phyloP scores from a whole-genome alignment of 176 grass and related monocot species.

The Aechmea fasciata region DNA sequence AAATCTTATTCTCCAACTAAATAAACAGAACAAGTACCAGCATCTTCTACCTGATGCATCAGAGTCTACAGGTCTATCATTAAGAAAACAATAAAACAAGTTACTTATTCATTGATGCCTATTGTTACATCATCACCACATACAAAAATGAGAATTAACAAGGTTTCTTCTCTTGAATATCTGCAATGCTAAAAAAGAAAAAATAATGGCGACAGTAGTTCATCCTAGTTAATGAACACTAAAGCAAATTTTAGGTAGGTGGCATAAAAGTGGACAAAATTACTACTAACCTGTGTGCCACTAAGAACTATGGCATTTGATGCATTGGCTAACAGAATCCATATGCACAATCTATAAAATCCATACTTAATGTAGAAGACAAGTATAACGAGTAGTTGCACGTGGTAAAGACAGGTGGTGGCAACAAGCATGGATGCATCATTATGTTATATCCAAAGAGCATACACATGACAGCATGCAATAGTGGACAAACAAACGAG shows the following conservation, averaged over 20 bases:
- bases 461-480: neutral
- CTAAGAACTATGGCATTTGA: neutral
- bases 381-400: neutral
- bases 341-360: neutral
- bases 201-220: too few species aligned
- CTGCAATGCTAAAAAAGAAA: too few species aligned
- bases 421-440: neutral
- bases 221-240: too few species aligned
- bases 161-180: neutral
- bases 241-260: too few species aligned
- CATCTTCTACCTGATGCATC: too few species aligned
- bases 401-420: neutral
- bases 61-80: too few species aligned
- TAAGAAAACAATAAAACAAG: too few species aligned
- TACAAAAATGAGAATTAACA: neutral
- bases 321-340: neutral
- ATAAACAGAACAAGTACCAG: too few species aligned
- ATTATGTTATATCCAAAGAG: neutral
- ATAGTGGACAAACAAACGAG: constrained; percentile 5
- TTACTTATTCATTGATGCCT: neutral
- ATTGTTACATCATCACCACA: neutral
- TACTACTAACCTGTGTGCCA: too few species aligned
- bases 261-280: too few species aligned
- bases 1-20: too few species aligned
- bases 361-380: neutral